phyloP scores from a whole-genome alignment of 768 basidiomycete species.

The Tremella fuciformis region DNA sequence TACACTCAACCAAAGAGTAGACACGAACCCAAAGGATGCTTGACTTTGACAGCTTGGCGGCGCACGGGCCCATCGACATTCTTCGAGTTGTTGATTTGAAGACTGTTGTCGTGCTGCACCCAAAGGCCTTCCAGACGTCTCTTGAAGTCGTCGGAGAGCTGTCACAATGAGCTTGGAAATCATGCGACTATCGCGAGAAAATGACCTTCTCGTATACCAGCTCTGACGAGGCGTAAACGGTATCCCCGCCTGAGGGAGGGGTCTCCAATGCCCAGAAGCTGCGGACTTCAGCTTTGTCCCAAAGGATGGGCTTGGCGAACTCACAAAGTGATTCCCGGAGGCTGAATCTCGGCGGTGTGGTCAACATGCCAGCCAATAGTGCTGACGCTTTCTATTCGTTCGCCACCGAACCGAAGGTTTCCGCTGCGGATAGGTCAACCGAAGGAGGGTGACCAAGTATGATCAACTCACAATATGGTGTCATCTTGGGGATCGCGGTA shows the following conservation, averaged over 20 bases:
- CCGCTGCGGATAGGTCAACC: neutral
- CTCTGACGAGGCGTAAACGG: slow-evolving; percentile 60
- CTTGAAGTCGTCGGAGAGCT: slow-evolving; percentile 61
- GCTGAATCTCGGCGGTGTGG: slow-evolving; percentile 60
- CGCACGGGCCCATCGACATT: slow-evolving; percentile 51
- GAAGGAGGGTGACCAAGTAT: neutral
- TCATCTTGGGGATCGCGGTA: slow-evolving; percentile 57
- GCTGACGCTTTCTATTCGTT: neutral
- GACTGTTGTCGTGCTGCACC: slow-evolving; percentile 62
- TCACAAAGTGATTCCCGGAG: slow-evolving; percentile 59
- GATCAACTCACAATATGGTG: neutral
- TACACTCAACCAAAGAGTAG: no score
- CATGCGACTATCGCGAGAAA: neutral
- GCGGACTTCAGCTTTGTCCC: neutral
- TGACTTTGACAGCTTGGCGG: slow-evolving; percentile 26
- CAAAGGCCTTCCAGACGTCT: slow-evolving; percentile 60
- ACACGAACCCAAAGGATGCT: slow-evolving; percentile 4
- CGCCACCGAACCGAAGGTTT: neutral
- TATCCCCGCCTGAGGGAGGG: slow-evolving; percentile 57
- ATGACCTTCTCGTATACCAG: slow-evolving; percentile 52
- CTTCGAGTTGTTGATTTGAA: slow-evolving; percentile 57
- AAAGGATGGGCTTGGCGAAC: no score
- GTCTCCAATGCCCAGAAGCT: slow-evolving; percentile 58
- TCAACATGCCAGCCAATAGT: slow-evolving; percentile 2
- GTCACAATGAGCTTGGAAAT: slow-evolving; percentile 50